These are phyloP conservation scores for Monosporascus sp. DNA, from an alignment of 2,329 filamentous ascomycete species.

Conservation along the genomic window DNA sequence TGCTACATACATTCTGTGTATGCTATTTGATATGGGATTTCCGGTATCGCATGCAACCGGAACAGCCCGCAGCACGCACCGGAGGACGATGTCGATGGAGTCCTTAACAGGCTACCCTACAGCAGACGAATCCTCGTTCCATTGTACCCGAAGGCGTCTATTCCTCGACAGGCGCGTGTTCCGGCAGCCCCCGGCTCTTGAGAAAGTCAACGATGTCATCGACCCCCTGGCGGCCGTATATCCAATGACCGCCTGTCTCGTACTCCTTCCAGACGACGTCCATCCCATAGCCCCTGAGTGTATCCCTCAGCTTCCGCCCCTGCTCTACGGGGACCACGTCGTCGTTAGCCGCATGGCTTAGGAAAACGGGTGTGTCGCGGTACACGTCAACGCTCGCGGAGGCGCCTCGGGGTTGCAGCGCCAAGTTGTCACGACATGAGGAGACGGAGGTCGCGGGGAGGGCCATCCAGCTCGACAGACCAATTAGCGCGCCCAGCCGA, in stretches of 20 bases:
- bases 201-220: conserved; percentile 36
- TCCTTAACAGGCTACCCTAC: no score
- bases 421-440: conserved; percentile 23
- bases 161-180: neutral
- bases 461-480: conserved; percentile 17
- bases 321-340: conserved; percentile 32
- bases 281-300: conserved; percentile 32
- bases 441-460: conserved; percentile 9
- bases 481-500: conserved; percentile 14
- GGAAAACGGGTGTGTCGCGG: conserved; percentile 37
- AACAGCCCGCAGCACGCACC: no score
- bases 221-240: conserved; percentile 36
- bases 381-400: conserved; percentile 23
- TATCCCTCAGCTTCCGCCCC: conserved; percentile 31
- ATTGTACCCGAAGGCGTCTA: no score
- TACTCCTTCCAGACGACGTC: conserved; percentile 38
- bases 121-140: no score
- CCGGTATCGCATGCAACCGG: no score
- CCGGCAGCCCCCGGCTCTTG: conserved; percentile 6
- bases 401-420: conserved; percentile 7
- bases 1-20: no score
- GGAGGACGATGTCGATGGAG: no score
- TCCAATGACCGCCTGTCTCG: conserved; percentile 36
- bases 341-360: conserved; percentile 42
- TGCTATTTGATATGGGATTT: no score